Evolutionary conservation across 2,329 filamentous ascomycete species (phyloP), one percentile per base, ranked within the genome.

Genomic region (Blumeriella jaapii): DNA sequence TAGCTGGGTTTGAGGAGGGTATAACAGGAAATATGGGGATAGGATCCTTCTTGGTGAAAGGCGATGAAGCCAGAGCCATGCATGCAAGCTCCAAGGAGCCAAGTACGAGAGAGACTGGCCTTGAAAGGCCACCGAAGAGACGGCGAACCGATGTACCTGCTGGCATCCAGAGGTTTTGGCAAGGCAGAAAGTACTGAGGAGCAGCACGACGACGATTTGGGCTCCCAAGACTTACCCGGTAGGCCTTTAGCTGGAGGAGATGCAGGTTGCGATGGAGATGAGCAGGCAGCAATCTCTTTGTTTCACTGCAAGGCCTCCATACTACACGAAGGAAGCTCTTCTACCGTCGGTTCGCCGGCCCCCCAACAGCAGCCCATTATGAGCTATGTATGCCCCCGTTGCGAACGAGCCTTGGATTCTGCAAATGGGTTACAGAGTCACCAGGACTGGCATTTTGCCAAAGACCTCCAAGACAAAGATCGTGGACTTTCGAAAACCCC

Each of bases 401-500:
- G 86, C 57, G 67, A 69, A 40, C 67, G 69, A 49, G 54, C 56
- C n/a, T 63, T 91, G 20, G 63, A 67, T 9, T 62, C 66, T 24
- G 54, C 63, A 16, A 71, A 78, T 37, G 68, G 70, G 48, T 54
- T 75, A 29, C 70, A 77, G 46, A 87, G 82, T 59, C 91, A 98
- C 57, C 67, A 79, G 35, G 91, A 98, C 57, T 96, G 87, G 79
- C 91, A 98, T 60, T 80, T 94, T 60, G 91, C 91, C 29, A 84
- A 82, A 60, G 82, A 89, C 49, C 67, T 98, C 18, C 78, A 87
- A 45, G 69, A 76, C 38, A 44, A 54, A 43, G 48, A 55, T 29
- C 51, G 48, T 18, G 31, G 41, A 11, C 16, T 25, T 10, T 20
- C 42, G 6, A 50, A 34, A 34, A 31, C 41, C n/a, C 25, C 40